Evolutionary conservation across 1,139 yeast species (phyloP).

Genomic region (Pichia terricola): DNA sequence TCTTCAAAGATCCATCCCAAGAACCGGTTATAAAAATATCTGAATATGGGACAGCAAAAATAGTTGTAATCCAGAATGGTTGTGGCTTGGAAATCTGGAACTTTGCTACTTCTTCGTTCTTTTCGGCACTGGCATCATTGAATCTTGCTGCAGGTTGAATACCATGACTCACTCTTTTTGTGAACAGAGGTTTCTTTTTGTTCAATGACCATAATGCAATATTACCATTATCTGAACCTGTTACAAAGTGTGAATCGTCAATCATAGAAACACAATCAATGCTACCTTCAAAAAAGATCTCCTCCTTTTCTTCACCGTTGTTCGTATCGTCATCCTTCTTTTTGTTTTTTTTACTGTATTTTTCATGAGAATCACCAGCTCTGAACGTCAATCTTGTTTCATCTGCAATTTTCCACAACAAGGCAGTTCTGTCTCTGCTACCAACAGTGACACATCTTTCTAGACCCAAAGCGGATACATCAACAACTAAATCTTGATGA

Average conservation of each 20-base stretch:
- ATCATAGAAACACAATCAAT: constrained; percentile 86
- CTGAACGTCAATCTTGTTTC: constrained; percentile 89
- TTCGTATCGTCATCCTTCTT: constrained; percentile 6
- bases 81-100: constrained; percentile 55
- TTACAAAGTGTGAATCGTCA: constrained; percentile 85
- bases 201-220: constrained; percentile 80
- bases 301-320: constrained; percentile 1
- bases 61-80: constrained; percentile 80
- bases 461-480: constrained; percentile 66
- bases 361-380: constrained; percentile 61
- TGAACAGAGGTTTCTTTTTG: constrained; percentile 77
- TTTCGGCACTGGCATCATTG: constrained; percentile 61
- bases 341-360: constrained; percentile 30
- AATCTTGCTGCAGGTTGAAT: constrained; percentile 42
- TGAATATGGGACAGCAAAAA: constrained; percentile 82
- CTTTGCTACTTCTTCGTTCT: constrained; percentile 30
- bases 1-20: constrained; percentile 62
- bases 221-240: constrained; percentile 93
- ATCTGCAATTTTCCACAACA: constrained; percentile 94
- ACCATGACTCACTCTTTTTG: constrained; percentile 71
- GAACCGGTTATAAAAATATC: constrained; percentile 85
- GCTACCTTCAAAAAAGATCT: constrained; percentile 67
- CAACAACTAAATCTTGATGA: constrained; percentile 84
- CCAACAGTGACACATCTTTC: constrained; percentile 97
- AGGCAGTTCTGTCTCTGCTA: constrained; percentile 85